Conservation (phyloP, 148 eudicot genomes). For the Rhododendron ovatum region DNA sequence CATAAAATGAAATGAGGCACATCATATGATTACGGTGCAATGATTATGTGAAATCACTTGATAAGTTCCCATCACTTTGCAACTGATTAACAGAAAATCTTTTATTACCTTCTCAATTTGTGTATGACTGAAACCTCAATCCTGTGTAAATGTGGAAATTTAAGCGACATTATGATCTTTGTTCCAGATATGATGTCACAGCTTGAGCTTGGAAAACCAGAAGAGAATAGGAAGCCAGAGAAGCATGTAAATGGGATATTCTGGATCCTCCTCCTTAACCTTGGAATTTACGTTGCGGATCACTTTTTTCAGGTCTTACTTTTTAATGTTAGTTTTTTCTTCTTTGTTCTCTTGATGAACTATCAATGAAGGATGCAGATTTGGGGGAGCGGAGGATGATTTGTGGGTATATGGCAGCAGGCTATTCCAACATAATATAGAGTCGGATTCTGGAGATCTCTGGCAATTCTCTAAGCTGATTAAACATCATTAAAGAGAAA, state of each 20-base stretch:
- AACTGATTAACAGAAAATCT: background rate
- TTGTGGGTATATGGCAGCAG: background rate
- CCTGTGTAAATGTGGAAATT: background rate
- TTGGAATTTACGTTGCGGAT: constrained; percentile 81
- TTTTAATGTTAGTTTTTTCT: background rate
- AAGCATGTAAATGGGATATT: constrained; percentile 82
- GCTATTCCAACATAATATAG: background rate
- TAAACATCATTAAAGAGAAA: background rate
- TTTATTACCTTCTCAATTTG: background rate
- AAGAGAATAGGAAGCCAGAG: constrained; percentile 49
- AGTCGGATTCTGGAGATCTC: background rate
- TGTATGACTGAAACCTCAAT: background rate
- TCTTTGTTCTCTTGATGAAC: background rate
- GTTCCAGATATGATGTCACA: constrained; percentile 70
- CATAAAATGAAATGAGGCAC: background rate
- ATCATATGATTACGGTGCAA: background rate
- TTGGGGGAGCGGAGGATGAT: background rate
- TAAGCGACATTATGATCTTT: constrained; percentile 24
- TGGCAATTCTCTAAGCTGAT: background rate
- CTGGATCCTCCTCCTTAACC: constrained; percentile 89
- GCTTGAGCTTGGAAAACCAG: constrained; percentile 73
- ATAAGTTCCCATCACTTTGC: background rate
- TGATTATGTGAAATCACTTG: background rate
- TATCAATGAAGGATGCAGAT: background rate
- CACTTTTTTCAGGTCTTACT: constrained; percentile 73